Conservation (phyloP, 176 grass and related monocot species). For the Urochloa ruziziensis region DNA sequence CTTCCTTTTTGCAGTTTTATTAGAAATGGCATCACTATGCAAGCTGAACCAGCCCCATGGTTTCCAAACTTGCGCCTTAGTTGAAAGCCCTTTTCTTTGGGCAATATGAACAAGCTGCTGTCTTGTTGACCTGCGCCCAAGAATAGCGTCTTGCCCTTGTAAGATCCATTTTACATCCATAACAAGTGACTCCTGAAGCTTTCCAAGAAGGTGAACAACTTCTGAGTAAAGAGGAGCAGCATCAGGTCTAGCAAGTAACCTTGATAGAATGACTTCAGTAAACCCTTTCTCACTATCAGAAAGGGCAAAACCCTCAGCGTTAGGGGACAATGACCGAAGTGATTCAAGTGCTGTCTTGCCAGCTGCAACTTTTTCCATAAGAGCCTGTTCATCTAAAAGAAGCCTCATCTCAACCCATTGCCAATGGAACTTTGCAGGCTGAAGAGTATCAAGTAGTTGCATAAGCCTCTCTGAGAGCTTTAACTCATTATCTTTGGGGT, state of each 20-base stretch:
- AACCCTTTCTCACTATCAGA: conserved; percentile 98
- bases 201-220: conserved; percentile 86
- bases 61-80: conserved; percentile 82
- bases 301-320: conserved; percentile 63
- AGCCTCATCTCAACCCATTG: conserved; percentile 98
- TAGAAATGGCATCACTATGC: conserved; percentile 40
- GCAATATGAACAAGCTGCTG: conserved; percentile 88
- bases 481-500: conserved; percentile 63
- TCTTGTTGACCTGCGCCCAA: conserved; percentile 90
- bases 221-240: conserved; percentile 95
- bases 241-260: conserved; percentile 90
- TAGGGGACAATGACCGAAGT: conserved; percentile 75
- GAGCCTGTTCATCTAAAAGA: conserved; percentile 96
- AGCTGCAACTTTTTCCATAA: conserved; percentile 81
- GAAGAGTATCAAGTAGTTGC: conserved; percentile 84
- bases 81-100: conserved; percentile 66
- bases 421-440: conserved; percentile 99
- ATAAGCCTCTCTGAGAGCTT: conserved; percentile 79
- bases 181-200: conserved; percentile 91
- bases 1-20: conserved; percentile 83
- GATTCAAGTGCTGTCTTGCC: conserved; percentile 75
- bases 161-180: conserved; percentile 97
- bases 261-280: conserved; percentile 93
- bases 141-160: conserved; percentile 81
- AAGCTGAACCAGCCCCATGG: conserved; percentile 93